Base-by-base conservation (phyloP, 176 grass and related monocot species). In the Oryza brachyantha region DNA sequence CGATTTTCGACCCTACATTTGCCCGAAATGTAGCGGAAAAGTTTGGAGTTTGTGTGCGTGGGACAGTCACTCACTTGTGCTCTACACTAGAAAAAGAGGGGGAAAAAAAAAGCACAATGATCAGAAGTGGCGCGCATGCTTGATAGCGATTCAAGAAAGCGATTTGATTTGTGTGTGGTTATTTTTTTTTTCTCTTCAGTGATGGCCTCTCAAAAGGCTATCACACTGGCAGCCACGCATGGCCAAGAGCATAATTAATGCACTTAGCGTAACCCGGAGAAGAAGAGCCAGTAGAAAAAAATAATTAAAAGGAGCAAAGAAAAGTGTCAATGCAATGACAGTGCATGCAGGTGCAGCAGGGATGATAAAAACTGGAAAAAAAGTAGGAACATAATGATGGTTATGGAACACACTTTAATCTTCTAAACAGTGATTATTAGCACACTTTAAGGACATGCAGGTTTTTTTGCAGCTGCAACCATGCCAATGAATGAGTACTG, bases 381-480 rank as follows among this genome's bases (percentile, higher is more conserved):
- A 64, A 27, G 67, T 67, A 73, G 24, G 68, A 27, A 37, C 80
- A 79, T 74, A 88, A 88, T 83, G 75, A 88, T 79, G 75, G 29
- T 37, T 37, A 68, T 88, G 50, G 86, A 88, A 88, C 75, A 78
- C 75, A 12, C 80, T 83, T 88, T 83, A 79, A 88, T 68, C 74
- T 79, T 88, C 68, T 68, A 68, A 66, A 40, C 62, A 79, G 80
- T 84, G 31, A 32, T 45, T 75, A 67, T 17, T 66, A 65, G 60
- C 45, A 84, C 68, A 45, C 52, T 74, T 84, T 40, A 68, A 79
- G 48, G 75, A 61, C 68, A 62, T 40, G 75, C 13, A 54, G 66
- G 52, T 27, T 52, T 68, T 27, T 52, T 68, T 76, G 54, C 79
- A 77, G 62, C 58, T 35, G 66, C 31, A 45, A 86, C 74, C 70